A percentile compares a stretch with the other conserved stretches of the same genome.
These are phyloP conservation scores for Scleromitrula shiraiana DNA, from an alignment of 2,329 filamentous ascomycete species.

Conservation along the genomic window DNA sequence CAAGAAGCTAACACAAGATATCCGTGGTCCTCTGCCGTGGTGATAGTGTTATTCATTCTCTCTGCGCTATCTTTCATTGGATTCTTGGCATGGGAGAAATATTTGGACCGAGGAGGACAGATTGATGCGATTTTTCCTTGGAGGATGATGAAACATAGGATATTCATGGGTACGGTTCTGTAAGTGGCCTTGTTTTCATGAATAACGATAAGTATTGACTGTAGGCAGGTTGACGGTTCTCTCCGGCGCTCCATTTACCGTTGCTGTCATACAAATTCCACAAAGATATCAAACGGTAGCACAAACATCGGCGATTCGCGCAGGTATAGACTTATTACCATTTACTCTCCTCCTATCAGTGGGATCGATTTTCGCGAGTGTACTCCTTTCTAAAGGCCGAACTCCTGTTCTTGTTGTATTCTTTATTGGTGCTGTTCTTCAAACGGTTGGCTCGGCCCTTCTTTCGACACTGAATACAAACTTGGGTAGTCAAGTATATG, in stretches of 20 bases:
- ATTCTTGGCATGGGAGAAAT: constrained; percentile 29
- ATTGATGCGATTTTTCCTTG: constrained; percentile 14
- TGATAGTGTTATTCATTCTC: not conserved
- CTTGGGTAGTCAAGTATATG: too few species aligned
- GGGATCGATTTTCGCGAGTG: not conserved
- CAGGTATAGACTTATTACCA: not conserved
- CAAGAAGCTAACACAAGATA: not conserved
- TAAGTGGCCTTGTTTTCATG: not conserved
- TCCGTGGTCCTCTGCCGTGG: not conserved
- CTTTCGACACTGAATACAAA: too few species aligned
- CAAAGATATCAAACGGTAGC: constrained; percentile 13
- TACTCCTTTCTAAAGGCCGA: not conserved
- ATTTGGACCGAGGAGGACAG: constrained; percentile 1
- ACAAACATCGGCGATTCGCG: constrained; percentile 1
- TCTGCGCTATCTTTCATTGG: constrained; percentile 13
- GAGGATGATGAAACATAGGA: constrained; percentile 10
- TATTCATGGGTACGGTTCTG: constrained; percentile 11
- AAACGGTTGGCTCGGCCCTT: too few species aligned
- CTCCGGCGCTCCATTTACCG: constrained; percentile 12
- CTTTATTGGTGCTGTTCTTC: not conserved
- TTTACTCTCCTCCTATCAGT: not conserved
- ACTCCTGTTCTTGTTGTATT: not conserved
- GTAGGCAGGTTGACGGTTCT: constrained; percentile 10
- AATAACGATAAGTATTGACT: not conserved
- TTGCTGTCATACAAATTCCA: constrained; percentile 13